Evolutionary conservation across 805 yeast genomes (phyloP).

Genomic region (Cyberlindnera japonica): DNA sequence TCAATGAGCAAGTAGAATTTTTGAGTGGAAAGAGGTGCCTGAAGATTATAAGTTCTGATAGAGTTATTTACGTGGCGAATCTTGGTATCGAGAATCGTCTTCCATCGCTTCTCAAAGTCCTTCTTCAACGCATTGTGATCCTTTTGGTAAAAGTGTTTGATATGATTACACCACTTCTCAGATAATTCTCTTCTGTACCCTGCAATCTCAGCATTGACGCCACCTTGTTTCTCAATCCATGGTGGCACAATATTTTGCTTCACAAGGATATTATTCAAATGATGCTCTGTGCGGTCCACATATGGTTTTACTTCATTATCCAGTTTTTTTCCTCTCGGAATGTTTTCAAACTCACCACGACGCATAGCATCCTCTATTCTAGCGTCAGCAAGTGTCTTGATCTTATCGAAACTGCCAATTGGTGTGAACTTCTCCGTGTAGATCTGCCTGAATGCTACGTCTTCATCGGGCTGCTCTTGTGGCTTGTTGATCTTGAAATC

Average conservation of each 20-base stretch:
- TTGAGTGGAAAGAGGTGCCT: constrained; percentile 60
- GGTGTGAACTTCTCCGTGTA: constrained; percentile 59
- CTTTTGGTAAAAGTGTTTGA: constrained; percentile 9
- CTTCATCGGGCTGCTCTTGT: constrained; percentile 32
- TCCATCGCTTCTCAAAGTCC: constrained; percentile 18
- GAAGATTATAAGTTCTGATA: constrained; percentile 56
- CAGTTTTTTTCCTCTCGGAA: constrained; percentile 63
- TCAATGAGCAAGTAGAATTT: constrained; percentile 46
- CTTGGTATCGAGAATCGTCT: constrained; percentile 27
- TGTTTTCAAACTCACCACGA: constrained; percentile 63
- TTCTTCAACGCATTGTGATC: constrained; percentile 15
- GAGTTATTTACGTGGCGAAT: constrained; percentile 43
- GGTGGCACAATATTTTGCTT: constrained; percentile 82
- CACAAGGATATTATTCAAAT: constrained; percentile 70
- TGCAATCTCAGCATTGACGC: constrained; percentile 45
- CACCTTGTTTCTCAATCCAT: constrained; percentile 80
- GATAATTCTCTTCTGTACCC: constrained; percentile 45
- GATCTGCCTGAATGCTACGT: constrained; percentile 47
- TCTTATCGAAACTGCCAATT: constrained; percentile 37
- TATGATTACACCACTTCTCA: constrained; percentile 34
- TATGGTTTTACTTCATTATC: constrained; percentile 46
- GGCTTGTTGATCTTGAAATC: constrained; percentile 50
- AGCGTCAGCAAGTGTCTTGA: constrained; percentile 68
- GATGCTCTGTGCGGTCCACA: constrained; percentile 68
- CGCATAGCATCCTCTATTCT: constrained; percentile 70